Evolutionary conservation across 2,329 filamentous ascomycete species (phyloP), one percentile per base, ranked within the genome.

Genomic region (Thelonectria rubi): DNA sequence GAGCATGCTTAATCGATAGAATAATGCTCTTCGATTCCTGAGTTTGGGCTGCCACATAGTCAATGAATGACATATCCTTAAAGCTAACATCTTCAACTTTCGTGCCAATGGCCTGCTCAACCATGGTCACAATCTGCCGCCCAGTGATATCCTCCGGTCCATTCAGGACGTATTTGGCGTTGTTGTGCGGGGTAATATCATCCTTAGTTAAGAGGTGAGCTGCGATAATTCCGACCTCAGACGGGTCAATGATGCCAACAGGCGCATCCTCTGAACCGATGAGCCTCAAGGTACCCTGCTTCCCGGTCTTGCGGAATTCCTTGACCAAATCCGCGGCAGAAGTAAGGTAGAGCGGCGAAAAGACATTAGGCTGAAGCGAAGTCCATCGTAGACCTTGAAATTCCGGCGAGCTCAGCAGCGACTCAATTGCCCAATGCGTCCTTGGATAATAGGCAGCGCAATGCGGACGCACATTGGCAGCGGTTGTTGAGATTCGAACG

Each of bases 351-450:
- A 73, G 20, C 0, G 46, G 3, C 0, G 45, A 45, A n/a, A 63
- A 49, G 26, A 45, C 10, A 60, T 80, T 80, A 0, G 78, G 73
- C 63, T 78, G 78, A 5, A 81, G 68, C 0, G 77, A 80, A 0
- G 77, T 78, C 76, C 76, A 81, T 11, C 72, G 69, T 46, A 81
- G 56, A 3, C 30, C 17, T 9, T 57, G 43, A 50, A 80, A 80
- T 52, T 78, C 76, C 0, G 74, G 72, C 32, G 76, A 72, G 53
- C 63, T 58, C 3, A 81, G 69, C 42, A 80, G 55, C 5, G 68
- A 18, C 63, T 81, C 78, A 17, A 81, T 75, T 0, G 79, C 79
- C 78, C 78, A 80, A 49, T 81, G 78, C 1, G 65, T 37, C 5
- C 78, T 72, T 3, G 74, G 50, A 54, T 81, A 80, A 63, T 76